Base-by-base conservation (phyloP, 257 asterid genomes). In the Penstemon eatonii region DNA sequence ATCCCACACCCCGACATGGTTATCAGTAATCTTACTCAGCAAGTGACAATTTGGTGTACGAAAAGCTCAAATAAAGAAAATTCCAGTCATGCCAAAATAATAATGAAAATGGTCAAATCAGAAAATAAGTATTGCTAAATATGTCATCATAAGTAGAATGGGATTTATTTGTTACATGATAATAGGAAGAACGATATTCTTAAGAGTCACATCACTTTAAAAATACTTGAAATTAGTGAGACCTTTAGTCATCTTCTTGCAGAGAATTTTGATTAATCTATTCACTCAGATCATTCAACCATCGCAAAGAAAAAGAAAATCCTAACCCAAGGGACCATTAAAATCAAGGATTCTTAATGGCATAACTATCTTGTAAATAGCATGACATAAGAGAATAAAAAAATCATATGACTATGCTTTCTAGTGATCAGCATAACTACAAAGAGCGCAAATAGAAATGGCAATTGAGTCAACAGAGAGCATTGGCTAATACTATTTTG, bases 211-310 rank as follows among this genome's bases (percentile, higher is more conserved):
- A 56, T 25, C 33, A 73, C 47, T n/a, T 56, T 18, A 25, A 45
- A 69, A 8, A 12, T 40, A 45, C 66, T 5, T 62, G 33, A 8
- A 52, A 6, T 13, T 25, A 33, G 25, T 53, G 49, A 63, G 55
- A 54, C 50, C 60, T 57, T 57, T 25, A 4, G 13, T 10, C 18
- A 3, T 9, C 11, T 9, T 49, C 0, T 49, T 10, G 68, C 45
- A 40, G 3, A 19, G 33, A 5, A 56, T 45, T 57, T 45, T 43
- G 8, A 12, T 5, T 15, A 56, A 7, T 38, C 36, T 41, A 50
- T 54, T 33, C 38, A 60, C 37, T 18, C 64, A 43, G 36, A 65
- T 54, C 63, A 66, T 60, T 43, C 4, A 3, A 47, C 54, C 65
- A 45, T 38, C 41, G 44, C 53, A 9, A 38, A 38, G 37, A 60